Conservation (phyloP, 2,329 filamentous ascomycete genomes). For the Fusarium nelsonii region DNA sequence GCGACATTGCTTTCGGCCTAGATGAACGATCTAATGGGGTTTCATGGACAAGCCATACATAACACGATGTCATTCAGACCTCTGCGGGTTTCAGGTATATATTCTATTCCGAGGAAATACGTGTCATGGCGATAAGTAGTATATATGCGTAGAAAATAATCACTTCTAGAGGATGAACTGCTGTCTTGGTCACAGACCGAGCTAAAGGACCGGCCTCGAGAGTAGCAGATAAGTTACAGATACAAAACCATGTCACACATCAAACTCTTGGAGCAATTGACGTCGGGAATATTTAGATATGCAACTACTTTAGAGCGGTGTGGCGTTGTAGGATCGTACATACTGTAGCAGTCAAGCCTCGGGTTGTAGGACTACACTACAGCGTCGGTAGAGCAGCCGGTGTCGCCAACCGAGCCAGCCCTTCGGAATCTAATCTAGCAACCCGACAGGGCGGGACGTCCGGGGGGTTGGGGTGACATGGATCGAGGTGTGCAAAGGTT, state of each 20-base stretch:
- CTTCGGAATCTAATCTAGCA: constrained; percentile 45
- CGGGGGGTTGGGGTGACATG: constrained; percentile 23
- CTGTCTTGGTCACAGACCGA: not conserved
- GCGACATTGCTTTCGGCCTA: not conserved
- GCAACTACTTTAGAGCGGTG: constrained; percentile 26
- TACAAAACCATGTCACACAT: not conserved
- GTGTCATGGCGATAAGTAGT: too few relatives aligned
- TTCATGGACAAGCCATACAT: not conserved
- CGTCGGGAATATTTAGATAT: not conserved
- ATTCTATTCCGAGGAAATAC: too few relatives aligned
- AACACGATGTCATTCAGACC: too few relatives aligned
- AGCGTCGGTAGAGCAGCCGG: constrained; percentile 14
- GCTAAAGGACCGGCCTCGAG: not conserved
- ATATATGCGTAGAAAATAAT: too few relatives aligned
- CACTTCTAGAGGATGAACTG: not conserved
- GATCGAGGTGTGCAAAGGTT: constrained; percentile 14
- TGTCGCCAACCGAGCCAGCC: constrained; percentile 41
- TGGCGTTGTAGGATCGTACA: constrained; percentile 22
- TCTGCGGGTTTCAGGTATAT: too few relatives aligned
- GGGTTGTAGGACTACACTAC: constrained; percentile 25
- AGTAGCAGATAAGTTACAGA: not conserved
- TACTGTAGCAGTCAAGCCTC: constrained; percentile 17
- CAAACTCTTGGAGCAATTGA: not conserved
- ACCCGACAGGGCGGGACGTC: constrained; percentile 39
- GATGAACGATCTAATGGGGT: not conserved